Evolutionary conservation across 225 moss, liverwort and hornwort genomes (phyloP), one percentile per base, ranked within the genome.

Genomic region (Polytrichum formosum): DNA sequence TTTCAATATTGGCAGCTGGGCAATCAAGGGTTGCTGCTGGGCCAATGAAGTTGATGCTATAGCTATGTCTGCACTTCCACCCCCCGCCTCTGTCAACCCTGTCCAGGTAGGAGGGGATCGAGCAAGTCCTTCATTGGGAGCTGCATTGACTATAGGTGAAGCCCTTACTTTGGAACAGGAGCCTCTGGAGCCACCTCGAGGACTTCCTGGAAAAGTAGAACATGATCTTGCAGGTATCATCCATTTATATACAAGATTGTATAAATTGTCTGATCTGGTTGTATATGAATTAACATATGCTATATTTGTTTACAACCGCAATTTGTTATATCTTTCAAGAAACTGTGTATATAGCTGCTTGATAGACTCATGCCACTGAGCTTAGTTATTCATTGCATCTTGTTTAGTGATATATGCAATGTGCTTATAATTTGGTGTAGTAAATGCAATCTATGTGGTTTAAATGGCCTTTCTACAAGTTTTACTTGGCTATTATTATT

Each of bases 1-100:
- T 72, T 67, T 46, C 10, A 46, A 30, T 46, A 61, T n/a, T 77
- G 64, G 74, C 80, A 95, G 87, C 62, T 96, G 91, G 93, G 90
- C 90, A 67, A 63, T 91, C 62, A 82, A 80, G 76, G 93, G 90
- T 25, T 93, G 91, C 70, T 82, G 77, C 66, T 96, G 93, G 90
- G 87, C 76, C 28, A 67, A 74, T 63, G 82, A 86, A 71, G 84
- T 89, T 28, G 88, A 79, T 63, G 70, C 80, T 29, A 87, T 93
- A 77, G 81, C 93, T 59, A 81, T 75, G 61, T 74, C 68, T 63
- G 86, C 85, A 20, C 26, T 89, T 62, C 74, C 75, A 29, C 77
- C 82, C 26, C 23, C 56, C 19, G 73, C 67, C 31, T 31, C 84
- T 71, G 61, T 84, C 53, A 74, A 67, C 29, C 79, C 81, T 67